Percentiles rank a stretch among this genome's conserved stretches.
Conservation (phyloP, 305 asterid species). For the Fraxinus sp. region DNA sequence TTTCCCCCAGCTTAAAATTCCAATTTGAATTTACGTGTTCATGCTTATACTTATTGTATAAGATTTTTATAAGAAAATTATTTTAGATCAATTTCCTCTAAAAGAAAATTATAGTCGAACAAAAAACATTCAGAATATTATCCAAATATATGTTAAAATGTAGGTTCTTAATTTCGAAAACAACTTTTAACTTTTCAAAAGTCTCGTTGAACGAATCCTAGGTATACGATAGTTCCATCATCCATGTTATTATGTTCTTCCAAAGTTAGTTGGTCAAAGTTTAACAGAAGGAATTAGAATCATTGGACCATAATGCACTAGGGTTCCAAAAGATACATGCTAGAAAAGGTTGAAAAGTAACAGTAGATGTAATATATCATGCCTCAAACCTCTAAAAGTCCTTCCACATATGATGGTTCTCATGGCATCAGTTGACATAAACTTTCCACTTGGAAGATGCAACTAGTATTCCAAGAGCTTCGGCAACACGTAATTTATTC, state of each 20-base stretch:
- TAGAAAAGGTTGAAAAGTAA: conserved; percentile 28
- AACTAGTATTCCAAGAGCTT: neutral
- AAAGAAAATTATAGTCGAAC: too few species aligned
- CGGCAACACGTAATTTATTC: neutral
- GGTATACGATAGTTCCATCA: too few species aligned
- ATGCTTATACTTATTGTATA: too few species aligned
- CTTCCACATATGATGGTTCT: conserved; percentile 35
- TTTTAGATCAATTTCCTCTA: too few species aligned
- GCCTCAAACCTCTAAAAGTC: conserved; percentile 11
- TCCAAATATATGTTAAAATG: neutral
- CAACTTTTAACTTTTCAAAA: too few species aligned
- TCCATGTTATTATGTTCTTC: neutral
- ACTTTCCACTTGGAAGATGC: neutral
- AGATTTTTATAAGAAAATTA: too few species aligned
- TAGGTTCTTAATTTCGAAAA: too few species aligned
- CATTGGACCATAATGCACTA: conserved; percentile 19
- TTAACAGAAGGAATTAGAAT: conserved; percentile 30
- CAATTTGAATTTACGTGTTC: too few species aligned
- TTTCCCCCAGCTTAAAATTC: too few species aligned
- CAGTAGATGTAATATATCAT: conserved; percentile 10
- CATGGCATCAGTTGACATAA: conserved; percentile 14
- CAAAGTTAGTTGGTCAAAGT: conserved; percentile 31
- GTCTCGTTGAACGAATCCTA: too few species aligned
- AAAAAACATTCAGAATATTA: too few species aligned
- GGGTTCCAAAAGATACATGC: conserved; percentile 15